These are phyloP conservation scores for Pleurotus eryngii DNA, from an alignment of 768 basidiomycete species.

Conservation along the genomic window DNA sequence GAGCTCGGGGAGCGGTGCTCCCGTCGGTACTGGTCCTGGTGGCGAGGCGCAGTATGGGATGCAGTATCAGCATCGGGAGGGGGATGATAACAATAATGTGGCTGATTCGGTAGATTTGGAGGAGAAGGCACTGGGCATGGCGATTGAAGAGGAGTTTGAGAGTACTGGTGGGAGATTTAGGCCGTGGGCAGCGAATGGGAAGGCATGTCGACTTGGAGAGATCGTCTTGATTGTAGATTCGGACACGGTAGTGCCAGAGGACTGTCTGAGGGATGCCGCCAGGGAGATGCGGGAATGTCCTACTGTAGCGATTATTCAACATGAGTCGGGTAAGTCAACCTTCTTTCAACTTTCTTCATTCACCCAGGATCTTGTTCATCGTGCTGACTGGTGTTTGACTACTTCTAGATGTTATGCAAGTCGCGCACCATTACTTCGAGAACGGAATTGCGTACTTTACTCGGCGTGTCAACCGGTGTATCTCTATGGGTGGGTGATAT, in stretches of 20 bases:
- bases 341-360: slow-evolving; percentile 12
- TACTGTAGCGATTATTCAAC: slow-evolving; percentile 82
- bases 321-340: slow-evolving; percentile 55
- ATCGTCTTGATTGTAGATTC: slow-evolving; percentile 79
- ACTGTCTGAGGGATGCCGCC: slow-evolving; percentile 83
- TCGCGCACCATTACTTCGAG: slow-evolving; percentile 85
- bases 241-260: slow-evolving; percentile 76
- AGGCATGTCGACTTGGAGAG: slow-evolving; percentile 68
- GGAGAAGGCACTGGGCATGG: slow-evolving; percentile 67
- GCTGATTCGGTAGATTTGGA: slow-evolving; percentile 49
- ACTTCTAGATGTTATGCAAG: slow-evolving; percentile 72
- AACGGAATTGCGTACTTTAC: slow-evolving; percentile 87
- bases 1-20: slow-evolving; percentile 8
- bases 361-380: not conserved
- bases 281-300: slow-evolving; percentile 75
- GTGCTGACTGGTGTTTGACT: not conserved
- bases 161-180: slow-evolving; percentile 49
- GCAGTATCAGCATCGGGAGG: slow-evolving; percentile 61
- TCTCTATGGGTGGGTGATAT: slow-evolving; percentile 58
- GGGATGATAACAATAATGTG: slow-evolving; percentile 48
- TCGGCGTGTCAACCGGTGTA: slow-evolving; percentile 70
- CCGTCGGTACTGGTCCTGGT: not conserved
- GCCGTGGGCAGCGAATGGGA: slow-evolving; percentile 76
- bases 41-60: slow-evolving; percentile 46
- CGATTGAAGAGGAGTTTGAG: slow-evolving; percentile 67